Evolutionary conservation across 345 rosid genomes (phyloP).

Genomic region (Isatis tinctoria): DNA sequence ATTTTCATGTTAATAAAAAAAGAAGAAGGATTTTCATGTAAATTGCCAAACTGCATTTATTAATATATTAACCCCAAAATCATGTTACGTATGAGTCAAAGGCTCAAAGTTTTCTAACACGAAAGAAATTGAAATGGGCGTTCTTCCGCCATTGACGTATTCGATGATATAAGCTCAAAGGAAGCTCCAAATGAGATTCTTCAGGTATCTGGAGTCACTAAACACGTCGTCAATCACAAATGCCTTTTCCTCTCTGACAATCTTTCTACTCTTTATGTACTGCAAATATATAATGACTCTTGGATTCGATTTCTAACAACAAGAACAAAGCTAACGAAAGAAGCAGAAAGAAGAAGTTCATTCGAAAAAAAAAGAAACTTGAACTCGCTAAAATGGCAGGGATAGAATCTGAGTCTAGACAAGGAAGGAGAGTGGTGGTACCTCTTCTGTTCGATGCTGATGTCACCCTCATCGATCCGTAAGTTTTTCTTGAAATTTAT

Average conservation of each 20-base stretch:
- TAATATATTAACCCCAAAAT: too few species aligned
- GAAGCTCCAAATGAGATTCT: slow-evolving; percentile 17
- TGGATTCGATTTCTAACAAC: neutral
- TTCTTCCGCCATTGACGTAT: slow-evolving; percentile 25
- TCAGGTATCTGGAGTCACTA: slow-evolving; percentile 18
- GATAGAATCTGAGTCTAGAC: slow-evolving; percentile 2
- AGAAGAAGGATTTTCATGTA: too few species aligned
- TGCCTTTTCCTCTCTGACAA: slow-evolving; percentile 16
- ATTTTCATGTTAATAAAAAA: too few species aligned
- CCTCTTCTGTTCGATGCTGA: slow-evolving; percentile 55
- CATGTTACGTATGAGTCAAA: too few species aligned
- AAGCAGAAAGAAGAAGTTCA: slow-evolving; percentile 5
- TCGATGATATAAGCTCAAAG: slow-evolving; percentile 5
- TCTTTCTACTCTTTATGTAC: neutral
- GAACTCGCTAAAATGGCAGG: slow-evolving; percentile 26
- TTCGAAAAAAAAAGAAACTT: neutral
- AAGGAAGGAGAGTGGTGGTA: slow-evolving; percentile 42
- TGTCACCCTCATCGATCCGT: slow-evolving; percentile 68
- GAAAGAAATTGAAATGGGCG: slow-evolving; percentile 9
- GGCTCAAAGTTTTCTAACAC: neutral
- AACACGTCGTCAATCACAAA: slow-evolving; percentile 32
- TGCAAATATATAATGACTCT: neutral
- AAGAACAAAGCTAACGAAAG: too few species aligned
- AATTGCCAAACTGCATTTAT: too few species aligned
- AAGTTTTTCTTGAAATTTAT: slow-evolving; percentile 16